Base-by-base conservation (phyloP, 2,329 filamentous ascomycete genomes). In the Stemphylium lycopersici region DNA sequence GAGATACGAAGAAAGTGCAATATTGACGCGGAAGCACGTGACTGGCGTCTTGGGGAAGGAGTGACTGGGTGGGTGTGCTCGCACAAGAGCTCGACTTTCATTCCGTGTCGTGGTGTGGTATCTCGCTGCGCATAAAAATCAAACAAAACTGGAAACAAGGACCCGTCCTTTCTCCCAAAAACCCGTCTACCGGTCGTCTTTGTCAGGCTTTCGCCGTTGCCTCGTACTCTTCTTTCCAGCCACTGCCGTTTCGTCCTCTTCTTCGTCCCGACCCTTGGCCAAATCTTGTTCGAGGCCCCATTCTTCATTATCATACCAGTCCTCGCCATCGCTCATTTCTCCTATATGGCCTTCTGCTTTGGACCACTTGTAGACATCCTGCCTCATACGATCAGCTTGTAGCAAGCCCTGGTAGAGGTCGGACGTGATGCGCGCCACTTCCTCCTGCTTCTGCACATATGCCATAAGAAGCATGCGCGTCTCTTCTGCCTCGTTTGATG, bases 301-400 rank as follows among this genome's bases (percentile, higher is more conserved):
- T 76, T 91, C 89, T 48, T 91, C 88, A 68, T 84, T 85, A 74
- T 96, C 91, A 69, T 92, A 93, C 89, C 90, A 96, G 71, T 96
- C 91, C 78, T 96, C 91, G 10, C 90, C 90, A 70, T 96, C 91
- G 45, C 89, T 92, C 87, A 95, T 87, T 72, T 93, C 90, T 44
- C 87, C 84, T 13, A 87, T 74, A 69, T 93, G 90, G 18, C 83
- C 90, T 76, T 93, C 90, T 1, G 90, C 88, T 71, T 91, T 91
- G 62, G 87, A 83, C 87, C 89, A 92, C 62, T 85, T 84, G 70
- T 88, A 82, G 3, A 95, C 89, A 16, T 86, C 83, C 65, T 85
- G 86, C 24, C 90, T 83, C 73, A 90, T 82, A 39, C 89, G 83
- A 63, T 93, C 87, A 1, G 90, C 90, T 64, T 84, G 84, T 57